Evolutionary conservation across 805 yeast genomes (phyloP).

Genomic region (Kodamaea laetipori): DNA sequence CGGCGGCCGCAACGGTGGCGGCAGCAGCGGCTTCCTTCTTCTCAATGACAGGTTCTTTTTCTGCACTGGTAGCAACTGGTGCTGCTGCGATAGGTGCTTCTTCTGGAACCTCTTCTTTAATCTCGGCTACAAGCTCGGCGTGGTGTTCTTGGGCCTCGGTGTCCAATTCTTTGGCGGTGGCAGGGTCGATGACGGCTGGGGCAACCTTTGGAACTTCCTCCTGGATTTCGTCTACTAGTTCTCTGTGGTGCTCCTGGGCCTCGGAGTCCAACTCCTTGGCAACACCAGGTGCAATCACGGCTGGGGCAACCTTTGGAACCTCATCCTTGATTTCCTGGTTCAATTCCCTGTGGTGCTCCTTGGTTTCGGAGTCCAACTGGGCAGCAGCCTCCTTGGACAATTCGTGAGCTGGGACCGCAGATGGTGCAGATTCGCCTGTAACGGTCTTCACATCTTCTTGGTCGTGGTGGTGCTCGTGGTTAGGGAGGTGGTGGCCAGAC

Average conservation of each 20-base stretch:
- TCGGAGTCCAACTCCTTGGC: slow-evolving; percentile 11
- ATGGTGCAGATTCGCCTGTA: slow-evolving; percentile 2
- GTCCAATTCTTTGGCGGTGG: slow-evolving; percentile 7
- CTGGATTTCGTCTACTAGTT: slow-evolving; percentile 8
- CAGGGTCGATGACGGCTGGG: slow-evolving; percentile 9
- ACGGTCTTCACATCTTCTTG: slow-evolving; percentile 8
- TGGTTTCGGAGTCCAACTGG: slow-evolving; percentile 4
- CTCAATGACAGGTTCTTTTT: slow-evolving; percentile 8
- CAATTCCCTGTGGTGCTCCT: slow-evolving; percentile 6
- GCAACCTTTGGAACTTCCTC: slow-evolving; percentile 4
- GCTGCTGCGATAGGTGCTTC: slow-evolving; percentile 1
- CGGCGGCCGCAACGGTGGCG: slow-evolving; percentile 24
- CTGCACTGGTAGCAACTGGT: slow-evolving; percentile 4
- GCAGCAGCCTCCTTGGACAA: slow-evolving; percentile 2
- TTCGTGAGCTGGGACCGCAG: neutral
- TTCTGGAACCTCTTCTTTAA: slow-evolving; percentile 7
- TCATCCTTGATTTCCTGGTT: slow-evolving; percentile 9
- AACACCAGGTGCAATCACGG: slow-evolving; percentile 8
- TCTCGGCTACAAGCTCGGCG: slow-evolving; percentile 6
- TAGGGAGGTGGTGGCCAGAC: slow-evolving; percentile 10
- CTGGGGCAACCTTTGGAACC: slow-evolving; percentile 11
- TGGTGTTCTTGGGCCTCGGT: slow-evolving; percentile 8
- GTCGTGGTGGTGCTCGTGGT: slow-evolving; percentile 7
- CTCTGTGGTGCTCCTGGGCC: slow-evolving; percentile 8
- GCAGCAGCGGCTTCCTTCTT: slow-evolving; percentile 14